A percentile compares a stretch with the other conserved stretches of the same genome.
phyloP scores from a whole-genome alignment of 1,139 yeast genomes.

The Hansenula lynferdii region DNA sequence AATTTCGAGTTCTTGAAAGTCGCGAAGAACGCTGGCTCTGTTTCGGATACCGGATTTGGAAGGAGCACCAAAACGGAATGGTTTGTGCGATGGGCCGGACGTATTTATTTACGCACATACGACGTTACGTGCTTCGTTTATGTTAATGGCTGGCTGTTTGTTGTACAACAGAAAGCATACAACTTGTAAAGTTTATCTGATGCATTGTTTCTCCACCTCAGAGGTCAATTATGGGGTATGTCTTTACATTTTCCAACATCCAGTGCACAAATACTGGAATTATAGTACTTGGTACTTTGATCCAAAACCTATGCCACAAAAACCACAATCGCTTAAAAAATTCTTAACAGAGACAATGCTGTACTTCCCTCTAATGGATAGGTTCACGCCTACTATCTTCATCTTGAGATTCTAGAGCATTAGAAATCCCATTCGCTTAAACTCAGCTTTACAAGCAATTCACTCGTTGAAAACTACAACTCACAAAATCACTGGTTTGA shows the following conservation, averaged over 20 bases:
- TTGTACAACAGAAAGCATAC: no score
- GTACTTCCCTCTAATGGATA: not conserved
- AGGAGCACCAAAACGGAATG: not conserved
- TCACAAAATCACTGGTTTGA: no score
- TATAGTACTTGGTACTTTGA: not conserved
- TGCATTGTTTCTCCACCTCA: not conserved
- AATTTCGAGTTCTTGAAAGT: not conserved
- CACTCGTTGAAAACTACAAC: no score
- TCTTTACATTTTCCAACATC: not conserved
- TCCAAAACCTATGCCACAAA: not conserved
- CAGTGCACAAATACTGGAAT: not conserved
- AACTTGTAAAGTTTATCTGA: no score
- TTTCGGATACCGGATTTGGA: not conserved
- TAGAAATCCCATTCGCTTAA: no score
- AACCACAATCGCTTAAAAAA: not conserved
- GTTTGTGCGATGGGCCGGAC: not conserved
- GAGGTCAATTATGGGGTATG: no score
- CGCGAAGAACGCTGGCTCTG: not conserved
- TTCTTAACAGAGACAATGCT: not conserved
- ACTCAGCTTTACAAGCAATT: no score
- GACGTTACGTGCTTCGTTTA: no score
- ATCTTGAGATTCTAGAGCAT: not conserved
- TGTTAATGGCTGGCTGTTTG: not conserved
- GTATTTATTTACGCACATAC: no score
- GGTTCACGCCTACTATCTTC: not conserved